These are phyloP conservation scores for Globisporangium megalacanthum DNA, from an alignment of 352 stramenopile genomes.

Conservation along the genomic window DNA sequence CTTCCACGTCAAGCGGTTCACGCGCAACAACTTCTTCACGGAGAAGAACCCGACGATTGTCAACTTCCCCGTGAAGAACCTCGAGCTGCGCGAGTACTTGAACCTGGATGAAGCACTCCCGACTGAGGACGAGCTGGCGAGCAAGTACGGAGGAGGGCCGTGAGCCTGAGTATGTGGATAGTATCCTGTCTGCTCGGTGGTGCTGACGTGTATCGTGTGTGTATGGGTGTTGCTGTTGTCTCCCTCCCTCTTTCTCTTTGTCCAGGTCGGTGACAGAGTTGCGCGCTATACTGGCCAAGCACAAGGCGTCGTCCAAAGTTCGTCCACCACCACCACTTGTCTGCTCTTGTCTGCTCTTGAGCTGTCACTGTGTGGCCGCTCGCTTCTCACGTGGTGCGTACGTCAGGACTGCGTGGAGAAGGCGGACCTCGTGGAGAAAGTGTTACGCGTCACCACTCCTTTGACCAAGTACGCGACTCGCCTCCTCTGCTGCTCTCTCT, in stretches of 20 bases:
- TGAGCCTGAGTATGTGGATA: too few species aligned
- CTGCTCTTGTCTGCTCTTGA: background rate
- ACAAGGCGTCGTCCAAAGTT: slow-evolving; percentile 43
- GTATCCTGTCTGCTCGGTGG: background rate
- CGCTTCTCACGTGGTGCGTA: background rate
- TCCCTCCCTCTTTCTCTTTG: background rate
- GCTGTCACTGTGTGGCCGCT: background rate
- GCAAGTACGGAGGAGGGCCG: too few species aligned
- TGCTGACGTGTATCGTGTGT: too few species aligned
- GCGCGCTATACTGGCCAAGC: slow-evolving; percentile 45
- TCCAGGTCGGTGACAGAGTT: slow-evolving; percentile 62
- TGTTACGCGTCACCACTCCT: slow-evolving; percentile 39
- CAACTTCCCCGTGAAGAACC: slow-evolving; percentile 98
- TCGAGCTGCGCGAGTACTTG: slow-evolving; percentile 93
- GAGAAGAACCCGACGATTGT: slow-evolving; percentile 99
- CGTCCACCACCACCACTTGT: too few species aligned
- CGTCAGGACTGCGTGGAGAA: slow-evolving; percentile 76
- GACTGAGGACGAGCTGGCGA: slow-evolving; percentile 46
- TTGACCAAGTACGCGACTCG: slow-evolving; percentile 53
- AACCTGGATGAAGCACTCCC: slow-evolving; percentile 42
- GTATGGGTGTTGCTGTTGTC: too few species aligned
- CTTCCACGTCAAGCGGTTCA: slow-evolving; percentile 97
- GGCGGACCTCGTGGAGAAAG: slow-evolving; percentile 63
- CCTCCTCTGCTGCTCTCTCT: slow-evolving; percentile 1
- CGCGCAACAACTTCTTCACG: slow-evolving; percentile 96